Base-by-base conservation (phyloP, 2,329 filamentous ascomycete genomes). In the Pseudogymnoascus sp. region DNA sequence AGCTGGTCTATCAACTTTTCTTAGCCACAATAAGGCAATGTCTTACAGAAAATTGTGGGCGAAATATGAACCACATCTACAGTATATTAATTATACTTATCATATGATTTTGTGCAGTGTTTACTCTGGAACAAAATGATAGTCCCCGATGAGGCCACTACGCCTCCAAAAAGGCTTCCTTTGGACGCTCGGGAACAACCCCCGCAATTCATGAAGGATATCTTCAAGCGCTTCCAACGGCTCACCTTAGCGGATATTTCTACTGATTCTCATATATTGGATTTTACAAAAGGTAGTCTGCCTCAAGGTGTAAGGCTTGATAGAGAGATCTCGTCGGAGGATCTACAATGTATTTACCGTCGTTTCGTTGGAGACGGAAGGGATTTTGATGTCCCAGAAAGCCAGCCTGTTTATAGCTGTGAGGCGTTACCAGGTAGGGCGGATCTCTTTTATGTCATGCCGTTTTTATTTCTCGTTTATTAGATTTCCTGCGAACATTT, bases 101-200 rank as follows among this genome's bases (percentile, higher is more conserved):
- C 2, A 50, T 29, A 4, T 29, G 15, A 50, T 10, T 50, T 46
- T 50, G 44, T 50, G 44, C 21, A 50, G 23, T 4, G 23, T n/a
- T 10, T 50, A 29, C 15, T 50, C 7, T 50, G 44, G 44, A 50
- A n/a, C 29, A 59, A 59, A 59, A 59, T 59, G 53, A 59, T 59
- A 21, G 53, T 10, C 21, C 29, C 21, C 9, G 15, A 59, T n/a
- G 53, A 19, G 29, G 29, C 53, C 35, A 29, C 7, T 35, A n/a
- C 11, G 35, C 53, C 5, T 9, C 35, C 17, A 21, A 33, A 37
- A 35, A 59, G 60, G 26, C 53, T 29, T 21, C n/a, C 2, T 15
- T 78, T 93, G 2, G 89, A 96, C 75, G 88, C 92, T 29, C 85
- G 93, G 73, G 86, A 91, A 74, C 86, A 87, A 69, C 90, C 92